Percentiles rank a stretch among this genome's conserved stretches.
These are phyloP conservation scores for Urtica urens DNA, from an alignment of 306 rosid genomes.

Conservation along the genomic window DNA sequence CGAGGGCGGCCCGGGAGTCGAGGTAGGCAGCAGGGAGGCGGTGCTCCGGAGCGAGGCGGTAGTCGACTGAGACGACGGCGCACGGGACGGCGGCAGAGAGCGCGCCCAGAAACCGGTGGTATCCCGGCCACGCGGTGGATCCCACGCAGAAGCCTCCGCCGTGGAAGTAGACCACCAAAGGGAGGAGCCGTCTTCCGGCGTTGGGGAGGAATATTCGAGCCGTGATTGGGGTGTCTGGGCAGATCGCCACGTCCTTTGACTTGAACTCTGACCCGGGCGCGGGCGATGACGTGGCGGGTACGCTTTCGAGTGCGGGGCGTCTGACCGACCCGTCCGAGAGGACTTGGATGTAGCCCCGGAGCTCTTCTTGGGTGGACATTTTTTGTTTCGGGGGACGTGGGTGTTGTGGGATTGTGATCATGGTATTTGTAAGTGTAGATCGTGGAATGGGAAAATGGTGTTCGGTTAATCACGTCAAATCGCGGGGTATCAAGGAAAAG, in stretches of 20 bases:
- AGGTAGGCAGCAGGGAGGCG: constrained; percentile 65
- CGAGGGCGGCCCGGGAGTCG: constrained; percentile 52
- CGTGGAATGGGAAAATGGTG: too few species aligned
- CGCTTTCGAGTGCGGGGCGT: constrained; percentile 42
- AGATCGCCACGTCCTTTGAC: constrained; percentile 52
- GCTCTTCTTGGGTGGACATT: constrained; percentile 58
- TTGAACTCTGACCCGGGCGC: constrained; percentile 19
- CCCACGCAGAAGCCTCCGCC: constrained; percentile 94
- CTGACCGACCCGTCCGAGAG: constrained; percentile 59
- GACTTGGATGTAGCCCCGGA: constrained; percentile 46
- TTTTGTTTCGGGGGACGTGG: too few species aligned
- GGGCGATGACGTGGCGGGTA: constrained; percentile 23
- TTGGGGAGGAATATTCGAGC: constrained; percentile 62
- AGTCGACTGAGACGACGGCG: constrained; percentile 55
- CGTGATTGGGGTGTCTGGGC: constrained; percentile 39
- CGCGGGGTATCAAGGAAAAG: too few species aligned
- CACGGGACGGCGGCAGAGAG: constrained; percentile 37
- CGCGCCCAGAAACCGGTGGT: constrained; percentile 55
- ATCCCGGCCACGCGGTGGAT: constrained; percentile 77
- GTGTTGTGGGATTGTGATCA: too few species aligned
- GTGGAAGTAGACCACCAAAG: constrained; percentile 67
- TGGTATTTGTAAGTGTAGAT: too few species aligned
- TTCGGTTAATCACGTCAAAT: too few species aligned
- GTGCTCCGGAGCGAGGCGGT: constrained; percentile 71
- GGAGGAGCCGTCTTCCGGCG: constrained; percentile 11